Evolutionary conservation across 1,284 basidiomycete genomes (phyloP), one percentile per base, ranked within the genome.

Genomic region (Austroboletus novae-zelandiae): DNA sequence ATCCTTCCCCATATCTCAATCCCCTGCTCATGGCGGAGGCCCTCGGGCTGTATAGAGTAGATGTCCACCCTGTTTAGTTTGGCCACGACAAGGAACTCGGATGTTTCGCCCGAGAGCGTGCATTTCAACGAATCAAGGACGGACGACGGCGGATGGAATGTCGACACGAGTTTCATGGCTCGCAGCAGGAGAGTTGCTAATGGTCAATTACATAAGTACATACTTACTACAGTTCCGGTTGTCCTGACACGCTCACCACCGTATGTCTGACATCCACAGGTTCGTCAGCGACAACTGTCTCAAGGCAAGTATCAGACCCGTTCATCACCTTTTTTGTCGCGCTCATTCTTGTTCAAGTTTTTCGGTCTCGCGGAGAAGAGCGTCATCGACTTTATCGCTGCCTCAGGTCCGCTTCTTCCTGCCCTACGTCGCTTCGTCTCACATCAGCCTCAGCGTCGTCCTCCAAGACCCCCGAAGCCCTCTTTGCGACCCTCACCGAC

Each of bases 281-380:
- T 95, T 89, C 70, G 86, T 94, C 58, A 88, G 85, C 69, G 92
- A 95, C 75, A 91, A 93, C 73, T 84, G 85, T 53, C 80, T 94
- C 50, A 78, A 79, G 56, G 90, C 92, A 62, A 64, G 84, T 74
- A 23, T 27, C 20, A 2, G 20, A 23, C 20, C 18, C 13, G 13
- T 23, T 31, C 9, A 37, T 5, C 6, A 14, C n/a, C 40, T 10
- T 7, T 29, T 25, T 48, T 40, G 14, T 40, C 34, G 5, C 29
- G 25, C 46, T 45, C 9, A 46, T 37, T 14, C 11, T 40, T 40
- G 34, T 31, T 53, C 3, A 59, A 92, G 89, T 78, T 93, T 56
- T 86, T 94, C 60, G 89, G 88, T 51, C 80, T 91, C 40, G 84
- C 91, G 17, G 89, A 94, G 71, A 78, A 79, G 55, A 91, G 83